phyloP scores from a whole-genome alignment of 2,329 filamentous ascomycete species.

The Amphichorda felina region DNA sequence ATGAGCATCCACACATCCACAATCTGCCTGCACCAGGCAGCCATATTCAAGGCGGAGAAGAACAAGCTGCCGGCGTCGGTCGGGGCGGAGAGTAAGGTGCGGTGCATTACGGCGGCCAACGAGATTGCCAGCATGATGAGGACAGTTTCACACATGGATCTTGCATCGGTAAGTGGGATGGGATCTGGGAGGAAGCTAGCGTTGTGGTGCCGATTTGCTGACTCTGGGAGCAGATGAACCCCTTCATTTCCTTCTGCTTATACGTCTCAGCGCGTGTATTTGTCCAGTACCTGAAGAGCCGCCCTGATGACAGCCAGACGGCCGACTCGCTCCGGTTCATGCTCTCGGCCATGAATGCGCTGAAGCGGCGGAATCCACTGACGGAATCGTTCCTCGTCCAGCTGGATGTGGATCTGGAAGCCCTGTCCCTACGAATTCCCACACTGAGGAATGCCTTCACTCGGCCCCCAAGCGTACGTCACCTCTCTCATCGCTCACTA shows the following conservation, averaged over 20 bases:
- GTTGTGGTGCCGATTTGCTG: no score
- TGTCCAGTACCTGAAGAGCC: conserved; percentile 88
- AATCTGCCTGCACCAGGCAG: conserved; percentile 95
- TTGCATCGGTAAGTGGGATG: conserved; percentile 57
- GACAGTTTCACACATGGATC: conserved; percentile 82
- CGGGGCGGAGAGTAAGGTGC: conserved; percentile 78
- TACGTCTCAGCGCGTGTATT: conserved; percentile 95
- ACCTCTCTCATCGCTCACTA: background rate
- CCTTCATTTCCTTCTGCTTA: conserved; percentile 88
- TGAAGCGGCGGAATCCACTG: conserved; percentile 79
- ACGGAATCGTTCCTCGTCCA: conserved; percentile 93
- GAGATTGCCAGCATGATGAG: conserved; percentile 94
- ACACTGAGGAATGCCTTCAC: conserved; percentile 43
- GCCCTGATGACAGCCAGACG: conserved; percentile 72
- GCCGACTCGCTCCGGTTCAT: conserved; percentile 81
- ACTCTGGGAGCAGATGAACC: conserved; percentile 76
- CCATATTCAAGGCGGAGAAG: conserved; percentile 94
- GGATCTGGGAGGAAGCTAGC: background rate
- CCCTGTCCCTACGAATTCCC: conserved; percentile 49
- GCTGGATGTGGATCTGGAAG: conserved; percentile 81
- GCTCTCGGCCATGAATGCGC: conserved; percentile 76
- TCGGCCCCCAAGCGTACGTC: conserved; percentile 40
- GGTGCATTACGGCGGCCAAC: conserved; percentile 86
- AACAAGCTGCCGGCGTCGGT: conserved; percentile 67
- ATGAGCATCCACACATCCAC: conserved; percentile 96